A percentile compares a stretch with the other conserved stretches of the same genome.
These are phyloP conservation scores for Aspergillus incahuasiensis DNA, from an alignment of 495 filamentous ascomycete species.

Conservation along the genomic window DNA sequence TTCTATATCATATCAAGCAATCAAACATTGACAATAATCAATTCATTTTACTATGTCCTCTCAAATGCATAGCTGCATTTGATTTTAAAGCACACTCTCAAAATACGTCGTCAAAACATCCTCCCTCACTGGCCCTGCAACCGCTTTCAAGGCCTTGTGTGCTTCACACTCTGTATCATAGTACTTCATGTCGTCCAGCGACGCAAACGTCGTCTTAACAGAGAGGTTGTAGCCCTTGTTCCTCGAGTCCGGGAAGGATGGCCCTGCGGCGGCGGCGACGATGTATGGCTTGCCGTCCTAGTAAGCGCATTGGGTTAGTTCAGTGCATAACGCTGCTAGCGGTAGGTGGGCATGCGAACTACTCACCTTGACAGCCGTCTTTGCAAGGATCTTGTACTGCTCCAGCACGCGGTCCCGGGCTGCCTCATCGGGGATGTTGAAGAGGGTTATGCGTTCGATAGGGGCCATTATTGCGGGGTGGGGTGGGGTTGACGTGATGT, in stretches of 20 bases:
- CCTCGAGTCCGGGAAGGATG: slow-evolving; percentile 47
- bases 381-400: slow-evolving; percentile 47
- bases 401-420: slow-evolving; percentile 41
- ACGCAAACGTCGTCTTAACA: slow-evolving; percentile 55
- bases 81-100: slow-evolving; percentile 40
- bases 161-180: slow-evolving; percentile 63
- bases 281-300: slow-evolving; percentile 69
- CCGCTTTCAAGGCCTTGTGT: slow-evolving; percentile 56
- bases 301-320: background rate
- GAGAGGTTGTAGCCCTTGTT: slow-evolving; percentile 61
- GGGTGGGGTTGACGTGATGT: background rate
- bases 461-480: slow-evolving; percentile 29
- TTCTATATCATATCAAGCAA: background rate
- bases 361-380: slow-evolving; percentile 48
- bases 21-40: background rate
- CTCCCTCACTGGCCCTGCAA: slow-evolving; percentile 29
- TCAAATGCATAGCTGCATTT: too few relatives aligned
- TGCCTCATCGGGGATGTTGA: slow-evolving; percentile 52
- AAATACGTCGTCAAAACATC: slow-evolving; percentile 49
- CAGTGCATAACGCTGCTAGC: background rate
- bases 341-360: background rate
- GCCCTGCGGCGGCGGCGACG: slow-evolving; percentile 39
- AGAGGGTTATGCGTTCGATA: slow-evolving; percentile 54
- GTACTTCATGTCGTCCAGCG: slow-evolving; percentile 63
- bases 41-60: too few relatives aligned